Evolutionary conservation across 164 flowering plant genomes (phyloP).

Genomic region (Magnolia sinica): DNA sequence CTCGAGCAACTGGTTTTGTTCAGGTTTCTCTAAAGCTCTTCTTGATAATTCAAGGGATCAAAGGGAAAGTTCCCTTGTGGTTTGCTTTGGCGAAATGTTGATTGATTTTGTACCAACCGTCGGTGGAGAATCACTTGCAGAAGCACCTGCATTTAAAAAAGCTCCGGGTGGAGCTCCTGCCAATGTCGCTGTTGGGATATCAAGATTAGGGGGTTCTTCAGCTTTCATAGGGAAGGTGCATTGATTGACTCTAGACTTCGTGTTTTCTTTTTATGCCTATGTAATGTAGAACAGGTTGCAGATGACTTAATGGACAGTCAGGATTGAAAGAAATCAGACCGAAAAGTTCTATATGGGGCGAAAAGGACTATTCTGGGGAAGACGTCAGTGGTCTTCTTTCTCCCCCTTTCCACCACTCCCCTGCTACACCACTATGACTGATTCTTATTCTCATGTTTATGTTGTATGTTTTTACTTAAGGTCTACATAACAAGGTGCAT

Average conservation of each 20-base stretch:
- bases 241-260: not conserved
- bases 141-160: constrained; percentile 55
- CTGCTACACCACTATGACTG: not conserved
- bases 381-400: too few relatives aligned
- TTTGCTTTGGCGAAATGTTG: constrained; percentile 72
- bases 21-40: constrained; percentile 23
- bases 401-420: too few relatives aligned
- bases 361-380: too few relatives aligned
- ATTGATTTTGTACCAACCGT: constrained; percentile 70
- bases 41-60: constrained; percentile 15
- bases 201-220: constrained; percentile 56
- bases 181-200: constrained; percentile 68
- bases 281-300: not conserved
- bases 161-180: constrained; percentile 92
- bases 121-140: constrained; percentile 70
- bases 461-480: not conserved
- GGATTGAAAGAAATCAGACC: too few relatives aligned
- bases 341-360: not conserved
- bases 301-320: not conserved
- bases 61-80: constrained; percentile 17
- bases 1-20: constrained; percentile 11
- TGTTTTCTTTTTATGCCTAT: not conserved
- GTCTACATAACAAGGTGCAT: too few relatives aligned
- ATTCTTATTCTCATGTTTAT: not conserved
- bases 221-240: constrained; percentile 76